Conservation (phyloP, 2,329 filamentous ascomycete genomes). For the Reticulascus tulasneorum region DNA sequence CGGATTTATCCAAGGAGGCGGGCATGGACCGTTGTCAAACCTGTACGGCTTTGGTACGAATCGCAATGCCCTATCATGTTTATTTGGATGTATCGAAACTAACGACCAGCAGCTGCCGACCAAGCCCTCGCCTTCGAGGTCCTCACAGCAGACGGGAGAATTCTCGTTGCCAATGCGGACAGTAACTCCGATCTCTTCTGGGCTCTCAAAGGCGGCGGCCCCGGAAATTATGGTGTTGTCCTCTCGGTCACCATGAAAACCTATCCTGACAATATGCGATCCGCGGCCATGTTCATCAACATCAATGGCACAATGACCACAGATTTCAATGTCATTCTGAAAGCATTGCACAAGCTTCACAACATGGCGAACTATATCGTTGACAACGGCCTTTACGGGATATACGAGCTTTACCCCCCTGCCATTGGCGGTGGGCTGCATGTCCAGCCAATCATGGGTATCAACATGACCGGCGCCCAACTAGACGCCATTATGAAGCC, state of each 20-base stretch:
- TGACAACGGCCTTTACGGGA: slow-evolving; percentile 10
- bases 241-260: slow-evolving; percentile 49
- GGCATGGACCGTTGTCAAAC: slow-evolving; percentile 45
- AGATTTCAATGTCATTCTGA: slow-evolving; percentile 6
- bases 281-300: slow-evolving; percentile 10
- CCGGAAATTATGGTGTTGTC: slow-evolving; percentile 49
- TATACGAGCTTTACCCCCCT: slow-evolving; percentile 13
- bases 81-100: too few species aligned
- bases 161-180: slow-evolving; percentile 37
- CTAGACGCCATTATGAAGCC: slow-evolving; percentile 7
- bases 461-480: slow-evolving; percentile 13
- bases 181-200: slow-evolving; percentile 52
- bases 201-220: slow-evolving; percentile 51
- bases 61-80: too few species aligned
- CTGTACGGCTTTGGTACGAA: slow-evolving; percentile 35
- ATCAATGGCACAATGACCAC: slow-evolving; percentile 11
- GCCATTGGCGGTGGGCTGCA: slow-evolving; percentile 8
- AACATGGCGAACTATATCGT: slow-evolving; percentile 10
- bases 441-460: slow-evolving; percentile 16
- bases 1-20: slow-evolving; percentile 58
- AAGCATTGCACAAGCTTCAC: slow-evolving; percentile 10
- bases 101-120: too few species aligned
- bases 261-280: slow-evolving; percentile 24
- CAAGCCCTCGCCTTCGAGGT: slow-evolving; percentile 44
- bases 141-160: slow-evolving; percentile 39